Evolutionary conservation across 805 yeast species (phyloP), one percentile per base, ranked within the genome.

Genomic region (Nadsonia fulvescens): DNA sequence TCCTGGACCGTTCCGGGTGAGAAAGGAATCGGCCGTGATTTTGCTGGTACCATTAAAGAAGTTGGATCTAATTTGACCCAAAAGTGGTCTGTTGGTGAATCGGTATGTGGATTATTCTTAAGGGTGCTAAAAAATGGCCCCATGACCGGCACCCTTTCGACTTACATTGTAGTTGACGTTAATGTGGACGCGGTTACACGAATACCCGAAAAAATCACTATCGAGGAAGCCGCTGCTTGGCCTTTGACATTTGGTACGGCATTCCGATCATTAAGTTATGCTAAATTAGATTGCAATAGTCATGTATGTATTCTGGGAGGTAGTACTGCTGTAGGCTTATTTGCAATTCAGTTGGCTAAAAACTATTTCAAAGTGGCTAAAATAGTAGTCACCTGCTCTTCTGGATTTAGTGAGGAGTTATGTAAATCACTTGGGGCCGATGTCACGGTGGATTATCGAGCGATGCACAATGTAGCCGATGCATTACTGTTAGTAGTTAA

Each of bases 11-110:
- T 56, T 29, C 45, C 65, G 19, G 63, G 66, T 20, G 64, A 61
- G 31, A 61, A 67, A 36, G 82, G 83, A 5, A 44, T 72, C 15
- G 89, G 89, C 1, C 63, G 74, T 37, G 83, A 73, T 35, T 76
- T 63, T 44, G 52, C 68, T 13, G 91, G 91, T 12, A 49, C 50
- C 4, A 51, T 76, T 15, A 54, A 56, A 4, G 58, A 60, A 15
- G 66, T 70, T 12, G 86, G 86, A 6, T 40, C 46, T 8, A 50
- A 52, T n/a, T 38, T 54, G 17, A 41, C 39, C 12, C 34, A 37
- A 7, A 36, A 40, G 15, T 70, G 43, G 38, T 47, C 46, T 6
- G 63, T 53, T 13, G 86, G 83, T 19, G 76, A 69, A 37, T 58
- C 56, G 20, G 81, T 76, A 1, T 63, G 69, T 42, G 91, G 86